phyloP scores from a whole-genome alignment of 345 rosid genomes.

The Sisymbrium altissimum region DNA sequence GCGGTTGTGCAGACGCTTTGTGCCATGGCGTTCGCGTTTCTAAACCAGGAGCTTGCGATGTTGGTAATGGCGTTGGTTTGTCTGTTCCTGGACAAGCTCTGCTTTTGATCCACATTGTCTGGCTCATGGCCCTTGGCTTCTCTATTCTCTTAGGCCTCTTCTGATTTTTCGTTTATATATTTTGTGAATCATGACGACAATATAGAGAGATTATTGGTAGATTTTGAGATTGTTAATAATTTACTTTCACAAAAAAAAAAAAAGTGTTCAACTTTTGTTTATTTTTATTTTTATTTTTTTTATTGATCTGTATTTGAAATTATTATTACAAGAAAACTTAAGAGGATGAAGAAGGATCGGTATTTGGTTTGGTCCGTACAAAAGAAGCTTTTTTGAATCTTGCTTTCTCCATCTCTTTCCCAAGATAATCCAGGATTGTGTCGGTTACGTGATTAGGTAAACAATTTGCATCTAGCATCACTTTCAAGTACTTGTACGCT shows the following conservation, averaged over 20 bases:
- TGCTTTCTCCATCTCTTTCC: slow-evolving; percentile 67
- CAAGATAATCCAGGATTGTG: slow-evolving; percentile 75
- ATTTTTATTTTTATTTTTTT: background rate
- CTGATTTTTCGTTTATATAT: slow-evolving; percentile 22
- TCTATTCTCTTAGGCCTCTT: slow-evolving; percentile 80
- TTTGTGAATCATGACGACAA: background rate
- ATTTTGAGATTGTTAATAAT: slow-evolving; percentile 4
- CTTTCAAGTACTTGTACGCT: slow-evolving; percentile 63
- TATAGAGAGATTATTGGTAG: background rate
- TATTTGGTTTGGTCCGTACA: slow-evolving; percentile 31
- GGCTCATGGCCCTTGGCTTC: slow-evolving; percentile 84
- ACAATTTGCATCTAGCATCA: slow-evolving; percentile 77
- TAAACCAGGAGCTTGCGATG: slow-evolving; percentile 71
- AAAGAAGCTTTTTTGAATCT: slow-evolving; percentile 69
- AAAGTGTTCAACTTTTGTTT: background rate
- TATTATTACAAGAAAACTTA: background rate
- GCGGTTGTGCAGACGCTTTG: slow-evolving; percentile 82
- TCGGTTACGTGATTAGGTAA: slow-evolving; percentile 80
- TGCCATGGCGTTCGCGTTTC: slow-evolving; percentile 65
- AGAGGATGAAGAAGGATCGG: background rate
- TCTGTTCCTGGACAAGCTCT: slow-evolving; percentile 87
- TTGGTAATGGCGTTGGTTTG: slow-evolving; percentile 63
- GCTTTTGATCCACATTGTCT: slow-evolving; percentile 82
- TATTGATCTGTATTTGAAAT: background rate
- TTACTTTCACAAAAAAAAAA: background rate